phyloP scores from a whole-genome alignment of 352 stramenopile genomes.

The Stramenopiles sp. region DNA sequence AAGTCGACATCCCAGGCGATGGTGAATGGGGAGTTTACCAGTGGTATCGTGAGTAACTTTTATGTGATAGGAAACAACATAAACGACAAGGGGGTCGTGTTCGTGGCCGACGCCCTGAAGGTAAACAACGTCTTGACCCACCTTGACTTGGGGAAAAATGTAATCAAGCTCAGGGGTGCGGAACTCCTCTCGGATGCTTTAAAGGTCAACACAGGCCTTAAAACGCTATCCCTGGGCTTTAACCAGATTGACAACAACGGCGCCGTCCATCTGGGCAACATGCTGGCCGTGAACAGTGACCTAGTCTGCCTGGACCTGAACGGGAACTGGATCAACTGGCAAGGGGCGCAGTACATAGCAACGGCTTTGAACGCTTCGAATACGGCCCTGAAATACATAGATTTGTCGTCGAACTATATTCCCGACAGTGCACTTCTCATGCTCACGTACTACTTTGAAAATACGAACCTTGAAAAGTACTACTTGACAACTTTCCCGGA shows the following conservation, averaged over 20 bases:
- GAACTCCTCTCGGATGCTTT: not conserved
- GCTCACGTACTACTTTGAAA: not conserved
- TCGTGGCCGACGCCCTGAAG: not conserved
- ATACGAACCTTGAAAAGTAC: not conserved
- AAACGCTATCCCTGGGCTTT: not conserved
- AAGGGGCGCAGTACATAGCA: not conserved
- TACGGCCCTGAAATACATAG: not conserved
- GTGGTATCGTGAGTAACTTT: not conserved
- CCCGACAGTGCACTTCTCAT: not conserved
- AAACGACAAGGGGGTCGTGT: not conserved
- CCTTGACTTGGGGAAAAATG: not conserved
- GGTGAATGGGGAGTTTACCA: not conserved
- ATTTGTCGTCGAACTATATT: not conserved
- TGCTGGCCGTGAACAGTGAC: not conserved
- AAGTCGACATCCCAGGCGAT: not conserved
- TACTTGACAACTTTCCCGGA: not conserved
- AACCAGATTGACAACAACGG: not conserved
- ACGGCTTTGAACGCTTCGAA: not conserved
- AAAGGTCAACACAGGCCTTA: not conserved
- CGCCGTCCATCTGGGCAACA: not conserved
- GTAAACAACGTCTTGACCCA: not conserved
- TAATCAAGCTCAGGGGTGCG: not conserved
- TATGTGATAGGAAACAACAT: slow-evolving; percentile 2
- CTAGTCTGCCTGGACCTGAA: not conserved
- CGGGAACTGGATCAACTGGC: not conserved